These are phyloP conservation scores for Chrysochromulina tobinii DNA, from an alignment of 78 protist genomes.

Conservation along the genomic window DNA sequence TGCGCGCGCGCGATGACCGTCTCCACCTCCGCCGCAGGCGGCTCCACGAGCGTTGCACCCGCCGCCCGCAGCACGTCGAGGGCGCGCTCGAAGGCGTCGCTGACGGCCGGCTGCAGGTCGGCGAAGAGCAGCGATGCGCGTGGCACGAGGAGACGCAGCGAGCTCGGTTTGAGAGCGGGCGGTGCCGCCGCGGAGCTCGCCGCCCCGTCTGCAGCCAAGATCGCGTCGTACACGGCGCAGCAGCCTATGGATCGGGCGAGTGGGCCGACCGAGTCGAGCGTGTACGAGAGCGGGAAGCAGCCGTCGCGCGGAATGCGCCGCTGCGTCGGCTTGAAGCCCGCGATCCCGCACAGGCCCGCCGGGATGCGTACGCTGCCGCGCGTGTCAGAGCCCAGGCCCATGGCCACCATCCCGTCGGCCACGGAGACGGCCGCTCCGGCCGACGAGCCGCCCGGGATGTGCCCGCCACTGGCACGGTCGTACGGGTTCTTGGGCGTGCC, in stretches of 20 bases:
- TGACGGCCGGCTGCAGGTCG: neutral
- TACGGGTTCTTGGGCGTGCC: neutral
- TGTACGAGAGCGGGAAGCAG: neutral
- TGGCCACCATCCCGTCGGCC: neutral
- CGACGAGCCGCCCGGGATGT: neutral
- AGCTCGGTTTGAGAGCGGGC: too few species aligned
- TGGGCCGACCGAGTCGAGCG: constrained; percentile 15
- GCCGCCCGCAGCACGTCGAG: neutral
- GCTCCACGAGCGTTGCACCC: neutral
- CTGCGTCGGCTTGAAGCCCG: constrained; percentile 76
- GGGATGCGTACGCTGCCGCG: constrained; percentile 80
- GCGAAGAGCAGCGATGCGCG: neutral
- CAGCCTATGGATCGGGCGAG: neutral
- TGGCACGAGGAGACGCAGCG: neutral
- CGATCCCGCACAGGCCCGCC: constrained; percentile 74
- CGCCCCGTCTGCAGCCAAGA: neutral
- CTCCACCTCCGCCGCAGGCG: neutral
- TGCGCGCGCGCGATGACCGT: neutral
- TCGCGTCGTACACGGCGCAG: neutral
- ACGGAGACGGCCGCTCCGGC: neutral
- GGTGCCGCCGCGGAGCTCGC: too few species aligned
- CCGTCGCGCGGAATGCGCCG: neutral
- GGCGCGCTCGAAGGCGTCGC: neutral
- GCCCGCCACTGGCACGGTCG: neutral
- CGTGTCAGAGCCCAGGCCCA: constrained; percentile 72